Base-by-base conservation (phyloP, 2,329 filamentous ascomycete species). In the Blumeriella jaapii region DNA sequence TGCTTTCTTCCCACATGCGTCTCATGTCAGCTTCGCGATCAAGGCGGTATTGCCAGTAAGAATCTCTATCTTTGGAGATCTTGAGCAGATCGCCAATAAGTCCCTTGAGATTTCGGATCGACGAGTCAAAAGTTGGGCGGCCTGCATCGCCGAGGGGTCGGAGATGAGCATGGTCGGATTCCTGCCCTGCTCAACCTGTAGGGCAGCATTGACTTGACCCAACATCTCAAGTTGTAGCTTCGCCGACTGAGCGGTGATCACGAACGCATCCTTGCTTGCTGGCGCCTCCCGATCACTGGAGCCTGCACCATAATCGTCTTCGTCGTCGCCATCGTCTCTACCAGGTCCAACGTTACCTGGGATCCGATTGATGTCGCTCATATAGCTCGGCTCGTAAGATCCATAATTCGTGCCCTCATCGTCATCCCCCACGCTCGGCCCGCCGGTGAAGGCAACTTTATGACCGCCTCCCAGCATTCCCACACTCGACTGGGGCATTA, bases 1-100 rank as follows among this genome's bases (percentile, higher is more conserved):
- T 95, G 60, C 87, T 96, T 53, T 98, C 91, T 60, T 98, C 91
- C 91, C 91, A 98, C 75, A 98, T 83, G 40, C 83, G 79, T 23
- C 91, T 77, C 61, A 96, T 80, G 55, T 94, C 84, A 27, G 79
- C 78, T 61, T 98, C 91, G 35, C 86, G 79, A 48, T 94, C 87
- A 25, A 98, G 67, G 10, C 87, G 78, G 55, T 93, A 93, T 58
- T 96, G 89, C 91, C 91, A 98, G 57, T 93, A 94, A 1, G 85
- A 78, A 59, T 98, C 91, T 33, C 93, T 81, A 55, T 98, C 91
- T 51, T 82, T 79, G 6, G 87, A 89, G 52, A 98, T 96, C 32
- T 87, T 84, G 29, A 95, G 66, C 6, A 98, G 67, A 55, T 95
- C 86, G 13, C 82, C 79, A 39, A 96, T 71, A 6, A 96, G 69